phyloP scores from a whole-genome alignment of 768 basidiomycete species.

The Pluteus cervinus region DNA sequence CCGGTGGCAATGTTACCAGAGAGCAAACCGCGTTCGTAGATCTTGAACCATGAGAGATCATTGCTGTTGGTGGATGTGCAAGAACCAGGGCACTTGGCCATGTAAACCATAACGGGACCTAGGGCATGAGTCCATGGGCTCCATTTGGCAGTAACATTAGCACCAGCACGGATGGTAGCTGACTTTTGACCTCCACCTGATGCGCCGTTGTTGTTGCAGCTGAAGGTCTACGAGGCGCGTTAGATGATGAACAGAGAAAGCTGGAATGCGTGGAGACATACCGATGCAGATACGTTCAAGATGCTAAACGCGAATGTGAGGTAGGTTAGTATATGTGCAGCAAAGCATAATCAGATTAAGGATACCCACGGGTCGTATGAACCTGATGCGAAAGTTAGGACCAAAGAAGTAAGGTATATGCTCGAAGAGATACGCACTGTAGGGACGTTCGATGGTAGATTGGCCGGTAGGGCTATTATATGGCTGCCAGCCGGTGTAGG shows the following conservation, averaged over 20 bases:
- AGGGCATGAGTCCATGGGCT: slow-evolving; percentile 29
- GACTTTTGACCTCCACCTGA: slow-evolving; percentile 23
- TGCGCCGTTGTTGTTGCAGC: slow-evolving; percentile 31
- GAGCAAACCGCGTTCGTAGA: slow-evolving; percentile 25
- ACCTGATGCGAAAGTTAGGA: slow-evolving; percentile 16
- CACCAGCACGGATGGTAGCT: slow-evolving; percentile 27
- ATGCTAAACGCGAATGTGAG: slow-evolving; percentile 14
- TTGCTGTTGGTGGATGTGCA: slow-evolving; percentile 26
- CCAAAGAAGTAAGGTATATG: background rate
- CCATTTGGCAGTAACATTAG: slow-evolving; percentile 28
- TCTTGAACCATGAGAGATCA: slow-evolving; percentile 32
- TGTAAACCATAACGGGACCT: slow-evolving; percentile 32
- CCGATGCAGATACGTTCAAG: slow-evolving; percentile 16
- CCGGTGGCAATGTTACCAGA: slow-evolving; percentile 24
- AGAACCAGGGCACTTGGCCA: slow-evolving; percentile 26
- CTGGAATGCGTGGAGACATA: slow-evolving; percentile 8
- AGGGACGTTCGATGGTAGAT: slow-evolving; percentile 26
- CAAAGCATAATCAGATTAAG: background rate
- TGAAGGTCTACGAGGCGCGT: slow-evolving; percentile 14
- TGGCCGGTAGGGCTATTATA: slow-evolving; percentile 29
- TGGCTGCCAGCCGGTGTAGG: slow-evolving; percentile 28
- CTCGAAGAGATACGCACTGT: slow-evolving; percentile 16
- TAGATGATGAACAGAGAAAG: background rate
- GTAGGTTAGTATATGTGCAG: background rate
- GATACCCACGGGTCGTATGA: slow-evolving; percentile 25